Percentiles rank a stretch among this genome's conserved stretches.
These are phyloP conservation scores for Flaveria floridana DNA, from an alignment of 140 eudicot genomes.

Conservation along the genomic window DNA sequence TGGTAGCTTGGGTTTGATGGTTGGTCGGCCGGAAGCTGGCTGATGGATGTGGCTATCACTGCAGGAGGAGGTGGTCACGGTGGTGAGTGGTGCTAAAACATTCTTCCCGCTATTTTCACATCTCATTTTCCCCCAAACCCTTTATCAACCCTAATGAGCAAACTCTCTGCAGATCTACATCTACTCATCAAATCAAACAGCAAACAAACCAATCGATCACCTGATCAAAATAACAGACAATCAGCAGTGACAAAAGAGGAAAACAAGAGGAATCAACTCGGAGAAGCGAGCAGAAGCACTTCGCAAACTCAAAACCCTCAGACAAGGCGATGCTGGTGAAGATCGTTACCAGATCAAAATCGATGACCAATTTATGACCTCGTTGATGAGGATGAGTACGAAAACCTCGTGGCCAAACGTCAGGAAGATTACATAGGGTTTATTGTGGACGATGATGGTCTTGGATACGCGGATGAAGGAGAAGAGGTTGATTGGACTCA, in stretches of 20 bases:
- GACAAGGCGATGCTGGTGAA: conserved; percentile 53
- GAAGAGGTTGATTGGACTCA: too few species aligned
- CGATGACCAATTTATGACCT: conserved; percentile 26
- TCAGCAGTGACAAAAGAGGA: conserved; percentile 48
- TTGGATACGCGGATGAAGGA: too few species aligned
- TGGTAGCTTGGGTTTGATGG: too few species aligned
- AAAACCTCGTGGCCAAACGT: too few species aligned
- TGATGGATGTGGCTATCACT: too few species aligned
- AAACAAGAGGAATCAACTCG: conserved; percentile 45
- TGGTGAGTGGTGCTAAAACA: conserved; percentile 31
- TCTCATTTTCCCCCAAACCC: conserved; percentile 2
- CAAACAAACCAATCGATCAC: background rate
- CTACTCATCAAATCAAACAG: background rate
- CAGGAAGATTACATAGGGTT: too few species aligned
- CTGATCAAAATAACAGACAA: conserved; percentile 48
- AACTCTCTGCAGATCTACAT: conserved; percentile 25
- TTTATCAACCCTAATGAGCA: conserved; percentile 22
- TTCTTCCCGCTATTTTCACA: conserved; percentile 33
- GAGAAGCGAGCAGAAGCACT: conserved; percentile 61
- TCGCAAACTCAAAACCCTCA: conserved; percentile 63
- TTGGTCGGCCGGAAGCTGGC: too few species aligned
- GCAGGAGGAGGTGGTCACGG: too few species aligned
- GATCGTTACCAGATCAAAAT: conserved; percentile 62
- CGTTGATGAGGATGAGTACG: too few species aligned
- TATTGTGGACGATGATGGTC: too few species aligned